These are phyloP conservation scores for Suhomyces guaymorum DNA, from an alignment of 1,139 yeast species.

Conservation along the genomic window DNA sequence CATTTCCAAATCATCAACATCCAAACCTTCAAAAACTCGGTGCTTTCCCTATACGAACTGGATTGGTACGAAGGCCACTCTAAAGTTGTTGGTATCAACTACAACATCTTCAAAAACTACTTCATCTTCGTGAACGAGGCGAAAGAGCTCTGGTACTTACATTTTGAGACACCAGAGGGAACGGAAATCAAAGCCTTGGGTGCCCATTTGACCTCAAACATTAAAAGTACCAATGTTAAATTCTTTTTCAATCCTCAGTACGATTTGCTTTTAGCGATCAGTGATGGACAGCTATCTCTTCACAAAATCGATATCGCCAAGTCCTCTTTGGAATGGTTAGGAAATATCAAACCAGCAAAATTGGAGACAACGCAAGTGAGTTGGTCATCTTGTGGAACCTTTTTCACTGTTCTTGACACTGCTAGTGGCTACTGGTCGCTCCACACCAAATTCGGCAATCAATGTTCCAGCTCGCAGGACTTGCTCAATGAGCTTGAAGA, in stretches of 20 bases:
- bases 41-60: constrained; percentile 29
- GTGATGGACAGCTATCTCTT: constrained; percentile 15
- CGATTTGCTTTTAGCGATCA: constrained; percentile 23
- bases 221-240: constrained; percentile 3
- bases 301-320: constrained; percentile 15
- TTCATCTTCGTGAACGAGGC: constrained; percentile 33
- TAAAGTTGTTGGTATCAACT: constrained; percentile 25
- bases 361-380: constrained; percentile 7
- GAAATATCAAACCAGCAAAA: constrained; percentile 12
- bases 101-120: constrained; percentile 30
- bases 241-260: constrained; percentile 29
- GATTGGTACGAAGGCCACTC: constrained; percentile 32
- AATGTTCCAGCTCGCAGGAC: constrained; percentile 31
- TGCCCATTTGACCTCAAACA: constrained; percentile 1
- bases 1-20: constrained; percentile 39
- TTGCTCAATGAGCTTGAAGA: constrained; percentile 28
- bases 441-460: constrained; percentile 39
- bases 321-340: constrained; percentile 15
- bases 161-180: constrained; percentile 14
- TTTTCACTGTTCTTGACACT: constrained; percentile 26
- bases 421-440: constrained; percentile 35
- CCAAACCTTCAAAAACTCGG: constrained; percentile 32
- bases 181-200: constrained; percentile 10
- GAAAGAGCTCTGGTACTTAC: constrained; percentile 33
- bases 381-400: constrained; percentile 45